These are phyloP conservation scores for Annulohypoxylon truncatum DNA, from an alignment of 2,329 filamentous ascomycete genomes.

Conservation along the genomic window DNA sequence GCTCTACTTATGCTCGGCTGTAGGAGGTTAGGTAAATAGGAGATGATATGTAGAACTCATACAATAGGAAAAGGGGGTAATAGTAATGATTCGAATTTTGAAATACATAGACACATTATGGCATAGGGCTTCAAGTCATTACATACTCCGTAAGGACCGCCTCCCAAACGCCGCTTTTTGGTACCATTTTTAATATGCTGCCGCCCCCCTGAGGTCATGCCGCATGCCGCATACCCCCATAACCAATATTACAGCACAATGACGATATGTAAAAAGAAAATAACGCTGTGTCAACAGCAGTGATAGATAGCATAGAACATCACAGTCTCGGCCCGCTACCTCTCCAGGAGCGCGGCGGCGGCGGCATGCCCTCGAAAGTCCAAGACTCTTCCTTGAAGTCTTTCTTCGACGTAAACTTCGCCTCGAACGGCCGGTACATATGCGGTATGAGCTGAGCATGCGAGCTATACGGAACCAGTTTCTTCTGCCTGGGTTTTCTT, in stretches of 20 bases:
- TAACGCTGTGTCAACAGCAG: slow-evolving; percentile 2
- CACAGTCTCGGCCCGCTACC: neutral
- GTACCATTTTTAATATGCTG: slow-evolving; percentile 23
- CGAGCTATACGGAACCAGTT: slow-evolving; percentile 53
- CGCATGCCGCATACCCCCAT: neutral
- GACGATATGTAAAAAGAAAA: slow-evolving; percentile 13
- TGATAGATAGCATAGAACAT: neutral
- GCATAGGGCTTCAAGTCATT: slow-evolving; percentile 5
- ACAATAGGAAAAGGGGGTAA: no score
- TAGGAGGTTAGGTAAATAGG: no score
- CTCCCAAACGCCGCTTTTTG: slow-evolving; percentile 26
- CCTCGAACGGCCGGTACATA: slow-evolving; percentile 54
- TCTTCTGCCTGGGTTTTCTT: slow-evolving; percentile 43
- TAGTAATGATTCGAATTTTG: neutral
- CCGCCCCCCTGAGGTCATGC: slow-evolving; percentile 1
- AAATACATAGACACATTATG: neutral
- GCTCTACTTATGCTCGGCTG: no score
- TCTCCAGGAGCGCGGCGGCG: neutral
- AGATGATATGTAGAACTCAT: no score
- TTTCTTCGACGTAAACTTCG: slow-evolving; percentile 49
- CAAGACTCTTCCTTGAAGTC: slow-evolving; percentile 32
- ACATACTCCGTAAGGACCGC: neutral
- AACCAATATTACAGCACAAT: slow-evolving; percentile 11
- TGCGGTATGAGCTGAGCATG: slow-evolving; percentile 53
- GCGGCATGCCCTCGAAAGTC: slow-evolving; percentile 46